Percentiles rank a stretch among this genome's conserved stretches.
Conservation (phyloP, 2,329 filamentous ascomycete species). For the Celoporthe dispersa region DNA sequence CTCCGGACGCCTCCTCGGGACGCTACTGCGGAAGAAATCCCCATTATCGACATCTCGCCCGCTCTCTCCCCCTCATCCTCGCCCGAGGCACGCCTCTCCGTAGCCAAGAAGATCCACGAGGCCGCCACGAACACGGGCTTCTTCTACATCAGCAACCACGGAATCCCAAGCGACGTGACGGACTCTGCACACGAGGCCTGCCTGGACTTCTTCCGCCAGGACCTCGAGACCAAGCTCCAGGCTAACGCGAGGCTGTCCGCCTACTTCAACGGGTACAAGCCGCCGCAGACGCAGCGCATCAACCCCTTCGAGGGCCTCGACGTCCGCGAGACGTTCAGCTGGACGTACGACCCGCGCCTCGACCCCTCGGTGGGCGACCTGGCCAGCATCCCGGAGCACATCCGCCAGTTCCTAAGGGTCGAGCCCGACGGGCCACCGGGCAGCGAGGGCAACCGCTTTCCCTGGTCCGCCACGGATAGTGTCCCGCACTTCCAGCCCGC, state of each 20-base stretch:
- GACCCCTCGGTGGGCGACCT: constrained; percentile 52
- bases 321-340: constrained; percentile 55
- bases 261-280: constrained; percentile 54
- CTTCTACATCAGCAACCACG: constrained; percentile 59
- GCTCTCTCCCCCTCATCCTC: constrained; percentile 38
- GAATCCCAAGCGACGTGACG: constrained; percentile 42
- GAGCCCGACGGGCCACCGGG: constrained; percentile 39
- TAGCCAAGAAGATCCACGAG: constrained; percentile 34
- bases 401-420: constrained; percentile 46
- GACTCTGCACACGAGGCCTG: constrained; percentile 40
- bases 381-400: constrained; percentile 47
- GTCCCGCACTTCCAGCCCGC: constrained; percentile 53
- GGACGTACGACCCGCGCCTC: constrained; percentile 56
- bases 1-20: constrained; percentile 43
- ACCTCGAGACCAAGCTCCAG: constrained; percentile 47
- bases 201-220: constrained; percentile 54
- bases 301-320: constrained; percentile 56
- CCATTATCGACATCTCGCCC: constrained; percentile 55
- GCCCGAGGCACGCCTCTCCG: constrained; percentile 22
- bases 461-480: constrained; percentile 56
- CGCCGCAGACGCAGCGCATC: constrained; percentile 47
- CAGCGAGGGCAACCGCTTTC: constrained; percentile 41
- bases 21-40: constrained; percentile 50
- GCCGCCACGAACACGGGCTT: constrained; percentile 58
- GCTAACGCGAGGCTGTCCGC: constrained; percentile 42